Percentiles rank a stretch among this genome's conserved stretches.
phyloP scores from a whole-genome alignment of 2,329 filamentous ascomycete genomes.

The Colletotrichum incanum region DNA sequence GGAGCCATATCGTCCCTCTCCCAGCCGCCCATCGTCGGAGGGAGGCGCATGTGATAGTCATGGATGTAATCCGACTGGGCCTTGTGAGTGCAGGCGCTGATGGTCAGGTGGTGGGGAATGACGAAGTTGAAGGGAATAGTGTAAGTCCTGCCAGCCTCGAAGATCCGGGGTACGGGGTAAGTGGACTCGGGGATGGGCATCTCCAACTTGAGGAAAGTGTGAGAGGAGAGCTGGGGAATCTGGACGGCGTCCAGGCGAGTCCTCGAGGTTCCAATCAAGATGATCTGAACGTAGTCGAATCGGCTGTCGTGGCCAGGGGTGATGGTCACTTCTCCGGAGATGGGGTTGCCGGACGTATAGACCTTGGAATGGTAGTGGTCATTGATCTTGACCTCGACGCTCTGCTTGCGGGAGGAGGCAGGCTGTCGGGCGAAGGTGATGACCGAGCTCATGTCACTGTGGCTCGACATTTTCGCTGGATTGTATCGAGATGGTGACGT shows the following conservation, averaged over 20 bases:
- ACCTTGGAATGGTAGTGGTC: conserved; percentile 70
- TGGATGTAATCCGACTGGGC: conserved; percentile 62
- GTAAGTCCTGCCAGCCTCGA: conserved; percentile 65
- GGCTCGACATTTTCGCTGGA: conserved; percentile 37
- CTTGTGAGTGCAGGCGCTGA: conserved; percentile 69
- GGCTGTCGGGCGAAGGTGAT: conserved; percentile 47
- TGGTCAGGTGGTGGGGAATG: conserved; percentile 70
- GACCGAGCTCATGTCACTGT: conserved; percentile 44
- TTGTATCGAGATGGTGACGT: neutral
- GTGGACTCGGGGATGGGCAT: conserved; percentile 67
- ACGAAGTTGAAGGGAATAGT: conserved; percentile 73
- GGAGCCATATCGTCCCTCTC: conserved; percentile 69
- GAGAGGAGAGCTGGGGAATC: conserved; percentile 63
- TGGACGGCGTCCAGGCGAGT: conserved; percentile 68
- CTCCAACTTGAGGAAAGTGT: conserved; percentile 70
- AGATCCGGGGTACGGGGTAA: conserved; percentile 64
- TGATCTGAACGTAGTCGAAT: conserved; percentile 68
- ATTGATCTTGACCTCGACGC: conserved; percentile 65
- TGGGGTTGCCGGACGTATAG: conserved; percentile 69
- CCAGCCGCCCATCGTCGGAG: conserved; percentile 69
- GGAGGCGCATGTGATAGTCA: conserved; percentile 68
- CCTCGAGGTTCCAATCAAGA: conserved; percentile 66
- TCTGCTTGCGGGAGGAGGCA: conserved; percentile 48
- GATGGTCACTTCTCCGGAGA: conserved; percentile 66
- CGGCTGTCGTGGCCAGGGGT: conserved; percentile 60